Evolutionary conservation across 192 early-diverging fungal species (phyloP).

Genomic region (Haplosporangium gracile): DNA sequence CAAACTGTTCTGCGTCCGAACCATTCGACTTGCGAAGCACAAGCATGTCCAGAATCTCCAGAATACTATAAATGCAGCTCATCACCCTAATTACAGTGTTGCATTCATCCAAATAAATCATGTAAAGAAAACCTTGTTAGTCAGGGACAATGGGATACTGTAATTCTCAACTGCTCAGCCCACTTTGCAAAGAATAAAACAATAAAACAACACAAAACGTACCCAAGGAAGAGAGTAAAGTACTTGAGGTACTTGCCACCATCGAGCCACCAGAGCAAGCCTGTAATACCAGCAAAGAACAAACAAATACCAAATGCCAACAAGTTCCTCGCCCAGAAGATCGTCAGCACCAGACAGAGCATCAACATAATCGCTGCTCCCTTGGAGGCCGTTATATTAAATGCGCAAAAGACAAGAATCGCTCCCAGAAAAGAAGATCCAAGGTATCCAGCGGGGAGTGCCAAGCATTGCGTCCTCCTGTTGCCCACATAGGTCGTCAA

Average conservation of each 20-base stretch:
- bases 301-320: slow-evolving; percentile 84
- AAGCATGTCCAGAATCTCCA: slow-evolving; percentile 97
- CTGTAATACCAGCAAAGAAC: slow-evolving; percentile 86
- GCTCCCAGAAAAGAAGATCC: slow-evolving; percentile 91
- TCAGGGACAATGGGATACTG: not conserved
- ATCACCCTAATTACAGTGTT: slow-evolving; percentile 82
- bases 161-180: not conserved
- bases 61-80: slow-evolving; percentile 92
- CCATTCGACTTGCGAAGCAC: slow-evolving; percentile 93
- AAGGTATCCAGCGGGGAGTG: slow-evolving; percentile 93
- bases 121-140: not conserved
- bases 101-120: not conserved
- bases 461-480: slow-evolving; percentile 79
- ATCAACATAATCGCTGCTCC: slow-evolving; percentile 88
- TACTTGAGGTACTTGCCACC: slow-evolving; percentile 83
- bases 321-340: slow-evolving; percentile 94
- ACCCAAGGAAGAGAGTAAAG: slow-evolving; percentile 95
- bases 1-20: slow-evolving; percentile 93
- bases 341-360: slow-evolving; percentile 81
- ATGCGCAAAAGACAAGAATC: slow-evolving; percentile 93
- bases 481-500: slow-evolving; percentile 69
- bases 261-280: slow-evolving; percentile 87
- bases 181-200: slow-evolving; percentile 33
- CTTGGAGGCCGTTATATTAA: slow-evolving; percentile 90
- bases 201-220: slow-evolving; percentile 34